phyloP scores from a whole-genome alignment of 1,139 yeast genomes.

The Fermentozyma sake region DNA sequence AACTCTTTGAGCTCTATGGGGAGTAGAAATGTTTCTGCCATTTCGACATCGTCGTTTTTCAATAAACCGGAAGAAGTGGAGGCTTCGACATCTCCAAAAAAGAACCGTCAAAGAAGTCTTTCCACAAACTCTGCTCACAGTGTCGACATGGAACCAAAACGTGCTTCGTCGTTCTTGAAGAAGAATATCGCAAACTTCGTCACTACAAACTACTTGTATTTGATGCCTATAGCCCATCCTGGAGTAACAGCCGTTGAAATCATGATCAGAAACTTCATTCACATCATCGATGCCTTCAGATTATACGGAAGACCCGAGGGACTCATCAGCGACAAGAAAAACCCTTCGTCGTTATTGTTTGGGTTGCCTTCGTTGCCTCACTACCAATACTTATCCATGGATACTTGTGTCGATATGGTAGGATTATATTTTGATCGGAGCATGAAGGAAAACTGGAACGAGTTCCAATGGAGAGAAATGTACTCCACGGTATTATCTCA shows the following conservation, averaged over 20 bases:
- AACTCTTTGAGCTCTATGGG: constrained; percentile 8
- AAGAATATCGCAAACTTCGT: constrained; percentile 29
- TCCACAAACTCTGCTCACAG: constrained; percentile 4
- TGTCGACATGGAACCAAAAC: constrained; percentile 8
- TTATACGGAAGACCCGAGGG: constrained; percentile 53
- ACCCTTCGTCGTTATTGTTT: constrained; percentile 44
- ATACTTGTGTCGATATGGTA: constrained; percentile 34
- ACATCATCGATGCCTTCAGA: constrained; percentile 49
- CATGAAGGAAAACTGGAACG: constrained; percentile 31
- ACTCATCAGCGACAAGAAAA: constrained; percentile 42
- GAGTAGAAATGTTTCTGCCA: constrained; percentile 6
- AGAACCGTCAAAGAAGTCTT: constrained; percentile 6
- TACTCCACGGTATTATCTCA: constrained; percentile 20
- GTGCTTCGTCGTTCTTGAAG: constrained; percentile 15
- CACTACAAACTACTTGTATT: constrained; percentile 35
- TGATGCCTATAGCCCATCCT: constrained; percentile 53
- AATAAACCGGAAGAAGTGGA: constrained; percentile 4
- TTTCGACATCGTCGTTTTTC: constrained; percentile 15
- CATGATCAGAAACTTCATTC: constrained; percentile 51
- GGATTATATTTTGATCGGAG: constrained; percentile 26
- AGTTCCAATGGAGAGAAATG: constrained; percentile 35
- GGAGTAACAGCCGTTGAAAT: constrained; percentile 55
- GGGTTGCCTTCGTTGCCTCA: constrained; percentile 57
- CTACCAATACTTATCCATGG: constrained; percentile 43
- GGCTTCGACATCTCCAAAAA: constrained; percentile 2